These are phyloP conservation scores for Musa schizocarpa DNA, from an alignment of 176 grass and related monocot species.

Conservation along the genomic window DNA sequence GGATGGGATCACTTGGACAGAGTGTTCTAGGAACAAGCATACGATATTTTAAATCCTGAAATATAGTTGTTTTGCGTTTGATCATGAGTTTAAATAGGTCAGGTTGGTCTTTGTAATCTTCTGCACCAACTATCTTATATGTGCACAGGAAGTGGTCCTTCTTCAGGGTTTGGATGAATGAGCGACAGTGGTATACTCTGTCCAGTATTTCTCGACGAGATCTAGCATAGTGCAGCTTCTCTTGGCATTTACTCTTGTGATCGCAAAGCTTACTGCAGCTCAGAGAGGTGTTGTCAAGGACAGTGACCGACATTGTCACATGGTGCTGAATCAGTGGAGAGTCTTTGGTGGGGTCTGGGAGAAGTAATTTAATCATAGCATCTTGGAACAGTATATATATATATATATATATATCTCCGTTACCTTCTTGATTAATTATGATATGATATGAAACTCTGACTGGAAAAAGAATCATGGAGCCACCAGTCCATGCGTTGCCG, in stretches of 20 bases:
- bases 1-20: neutral
- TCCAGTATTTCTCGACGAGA: neutral
- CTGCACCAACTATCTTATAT: neutral
- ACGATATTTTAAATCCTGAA: neutral
- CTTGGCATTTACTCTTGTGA: slow-evolving; percentile 27
- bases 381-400: slow-evolving; percentile 19
- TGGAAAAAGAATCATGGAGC: slow-evolving; percentile 2
- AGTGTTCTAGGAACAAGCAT: neutral
- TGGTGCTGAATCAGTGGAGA: slow-evolving; percentile 39
- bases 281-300: neutral
- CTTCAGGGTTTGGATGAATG: slow-evolving; percentile 2
- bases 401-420: neutral
- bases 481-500: slow-evolving; percentile 6
- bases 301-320: slow-evolving; percentile 45
- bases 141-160: neutral
- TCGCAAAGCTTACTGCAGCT: slow-evolving; percentile 2
- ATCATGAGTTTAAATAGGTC: neutral
- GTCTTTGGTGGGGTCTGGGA: slow-evolving; percentile 22
- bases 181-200: neutral
- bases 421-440: slow-evolving; percentile 6
- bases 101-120: slow-evolving; percentile 5
- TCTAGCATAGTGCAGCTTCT: neutral
- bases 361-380: slow-evolving; percentile 5
- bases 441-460: slow-evolving; percentile 29
- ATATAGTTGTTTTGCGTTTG: neutral